These are phyloP conservation scores for Fomitopsis pinicola DNA, from an alignment of 1,284 basidiomycete species.

Conservation along the genomic window DNA sequence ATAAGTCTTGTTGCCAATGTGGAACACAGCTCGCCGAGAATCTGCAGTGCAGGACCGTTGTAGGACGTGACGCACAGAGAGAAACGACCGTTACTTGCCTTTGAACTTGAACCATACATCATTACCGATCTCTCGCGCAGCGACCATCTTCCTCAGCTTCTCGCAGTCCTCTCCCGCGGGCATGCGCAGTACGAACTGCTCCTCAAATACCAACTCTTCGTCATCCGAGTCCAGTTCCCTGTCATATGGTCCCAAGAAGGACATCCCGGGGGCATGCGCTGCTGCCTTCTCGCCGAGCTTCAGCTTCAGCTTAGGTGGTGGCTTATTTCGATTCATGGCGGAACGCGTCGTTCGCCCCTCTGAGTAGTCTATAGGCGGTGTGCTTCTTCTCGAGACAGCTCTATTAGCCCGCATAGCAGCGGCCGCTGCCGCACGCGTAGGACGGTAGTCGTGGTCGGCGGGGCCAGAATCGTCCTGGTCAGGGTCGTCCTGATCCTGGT, in stretches of 20 bases:
- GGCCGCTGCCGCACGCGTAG: slow-evolving; percentile 11
- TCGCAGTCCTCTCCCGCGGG: slow-evolving; percentile 82
- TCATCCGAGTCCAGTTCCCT: slow-evolving; percentile 93
- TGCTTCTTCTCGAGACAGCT: slow-evolving; percentile 21
- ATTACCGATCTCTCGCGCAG: slow-evolving; percentile 71
- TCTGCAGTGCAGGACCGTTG: slow-evolving; percentile 43
- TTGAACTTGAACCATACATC: slow-evolving; percentile 99
- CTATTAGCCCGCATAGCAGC: slow-evolving; percentile 5
- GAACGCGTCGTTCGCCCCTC: slow-evolving; percentile 35
- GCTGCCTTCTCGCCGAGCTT: slow-evolving; percentile 79
- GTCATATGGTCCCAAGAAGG: slow-evolving; percentile 86
- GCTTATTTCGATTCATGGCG: slow-evolving; percentile 34
- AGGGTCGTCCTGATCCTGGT: slow-evolving; percentile 12
- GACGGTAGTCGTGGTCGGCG: slow-evolving; percentile 13
- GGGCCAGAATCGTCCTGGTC: slow-evolving; percentile 9
- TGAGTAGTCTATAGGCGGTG: slow-evolving; percentile 20
- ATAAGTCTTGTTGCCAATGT: slow-evolving; percentile 79
- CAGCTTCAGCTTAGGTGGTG: slow-evolving; percentile 76
- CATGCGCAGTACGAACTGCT: slow-evolving; percentile 94
- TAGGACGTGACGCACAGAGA: background rate
- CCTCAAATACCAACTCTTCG: slow-evolving; percentile 94
- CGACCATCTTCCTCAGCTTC: slow-evolving; percentile 77
- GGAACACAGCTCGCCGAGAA: slow-evolving; percentile 88
- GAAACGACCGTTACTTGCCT: slow-evolving; percentile 42
- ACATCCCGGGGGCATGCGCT: slow-evolving; percentile 72